Evolutionary conservation across 140 eudicot genomes (phyloP).

Genomic region (Cichorium intybus): DNA sequence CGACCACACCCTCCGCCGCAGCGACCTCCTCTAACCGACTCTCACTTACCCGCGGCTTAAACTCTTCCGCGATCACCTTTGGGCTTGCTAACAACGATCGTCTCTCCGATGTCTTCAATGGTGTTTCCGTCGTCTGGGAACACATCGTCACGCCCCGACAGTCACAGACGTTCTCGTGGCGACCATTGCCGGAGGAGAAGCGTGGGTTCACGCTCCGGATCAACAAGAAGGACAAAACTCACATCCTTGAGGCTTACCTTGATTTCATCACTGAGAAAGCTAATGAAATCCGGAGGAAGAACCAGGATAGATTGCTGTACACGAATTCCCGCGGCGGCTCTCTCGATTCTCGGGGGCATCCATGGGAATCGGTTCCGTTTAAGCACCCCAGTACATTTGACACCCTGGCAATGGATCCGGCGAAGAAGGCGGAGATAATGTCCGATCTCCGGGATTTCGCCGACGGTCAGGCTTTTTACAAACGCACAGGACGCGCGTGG

Average conservation of each 20-base stretch:
- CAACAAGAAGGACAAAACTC: constrained; percentile 45
- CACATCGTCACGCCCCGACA: constrained; percentile 78
- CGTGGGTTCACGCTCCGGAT: constrained; percentile 76
- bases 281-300: constrained; percentile 54
- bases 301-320: constrained; percentile 71
- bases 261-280: constrained; percentile 70
- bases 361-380: constrained; percentile 97
- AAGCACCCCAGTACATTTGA: constrained; percentile 96
- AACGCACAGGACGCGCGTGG: constrained; percentile 95
- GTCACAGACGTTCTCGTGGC: constrained; percentile 79
- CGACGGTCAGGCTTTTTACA: constrained; percentile 69
- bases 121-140: constrained; percentile 74
- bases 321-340: constrained; percentile 92
- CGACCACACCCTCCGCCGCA: constrained; percentile 48
- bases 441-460: constrained; percentile 79
- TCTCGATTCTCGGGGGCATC: constrained; percentile 76
- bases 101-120: constrained; percentile 44
- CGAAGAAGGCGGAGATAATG: constrained; percentile 55
- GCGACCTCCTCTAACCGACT: constrained; percentile 51
- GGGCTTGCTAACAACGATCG: constrained; percentile 84
- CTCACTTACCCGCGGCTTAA: constrained; percentile 72
- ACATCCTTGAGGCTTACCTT: constrained; percentile 53
- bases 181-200: constrained; percentile 91
- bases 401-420: constrained; percentile 86
- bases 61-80: constrained; percentile 74